Percentiles rank a stretch among this genome's conserved stretches.
Evolutionary conservation across 345 rosid species (phyloP).

Genomic region (Rhodamnia argentea): DNA sequence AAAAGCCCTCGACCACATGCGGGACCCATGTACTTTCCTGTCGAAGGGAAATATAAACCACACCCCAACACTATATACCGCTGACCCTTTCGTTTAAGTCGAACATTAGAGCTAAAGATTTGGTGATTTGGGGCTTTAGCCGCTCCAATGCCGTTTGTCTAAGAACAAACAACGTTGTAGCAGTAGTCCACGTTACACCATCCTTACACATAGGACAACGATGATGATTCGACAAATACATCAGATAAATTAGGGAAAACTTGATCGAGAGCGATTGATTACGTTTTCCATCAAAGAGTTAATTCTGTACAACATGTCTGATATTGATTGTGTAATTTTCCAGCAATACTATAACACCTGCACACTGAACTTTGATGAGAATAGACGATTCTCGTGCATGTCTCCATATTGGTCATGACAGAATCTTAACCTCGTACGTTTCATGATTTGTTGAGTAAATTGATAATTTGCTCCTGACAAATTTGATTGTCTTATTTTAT

Average conservation of each 20-base stretch:
- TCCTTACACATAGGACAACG: neutral
- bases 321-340: too few relatives aligned
- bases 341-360: too few relatives aligned
- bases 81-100: neutral
- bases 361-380: too few relatives aligned
- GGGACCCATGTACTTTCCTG: too few relatives aligned
- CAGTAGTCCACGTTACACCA: neutral
- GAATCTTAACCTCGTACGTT: accelerated
- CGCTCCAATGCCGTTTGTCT: neutral
- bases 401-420: neutral
- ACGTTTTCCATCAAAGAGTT: too few relatives aligned
- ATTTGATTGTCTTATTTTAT: neutral
- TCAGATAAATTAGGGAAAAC: neutral
- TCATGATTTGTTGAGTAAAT: neutral
- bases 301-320: too few relatives aligned
- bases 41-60: too few relatives aligned
- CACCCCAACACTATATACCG: too few relatives aligned
- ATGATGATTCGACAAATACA: neutral
- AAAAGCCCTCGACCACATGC: too few relatives aligned
- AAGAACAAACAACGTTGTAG: neutral
- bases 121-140: neutral
- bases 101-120: neutral
- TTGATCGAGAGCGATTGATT: neutral
- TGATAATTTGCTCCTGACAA: neutral
- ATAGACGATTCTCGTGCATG: too few relatives aligned